Evolutionary conservation across 176 grass and related monocot species (phyloP), one percentile per base, ranked within the genome.

Genomic region (Rhipidocladum racemiflorum): DNA sequence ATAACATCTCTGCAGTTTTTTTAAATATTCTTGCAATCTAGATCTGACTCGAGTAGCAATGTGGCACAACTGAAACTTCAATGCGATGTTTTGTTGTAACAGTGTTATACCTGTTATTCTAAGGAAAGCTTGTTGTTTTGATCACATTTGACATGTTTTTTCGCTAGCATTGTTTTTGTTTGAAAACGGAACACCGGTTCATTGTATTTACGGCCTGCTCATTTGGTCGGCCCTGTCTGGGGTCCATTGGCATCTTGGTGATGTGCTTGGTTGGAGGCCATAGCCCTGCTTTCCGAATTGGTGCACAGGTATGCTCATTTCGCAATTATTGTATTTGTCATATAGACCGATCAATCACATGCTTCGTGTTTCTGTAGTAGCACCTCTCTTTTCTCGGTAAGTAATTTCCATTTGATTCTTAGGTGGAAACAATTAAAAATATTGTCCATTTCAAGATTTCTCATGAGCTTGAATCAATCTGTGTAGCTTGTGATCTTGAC

Each of bases 181-280:
- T 29, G 55, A 36, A 88, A 88, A 45, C 92, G 95, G 96, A 98
- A 92, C 13, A 95, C 96, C 54, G 96, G 96, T 39, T 98, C 90
- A 4, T 82, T 98, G 4, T 98, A 98, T 76, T 98, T 98, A 50
- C 95, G 96, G 96, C 92, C 96, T 85, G 96, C 96, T 72, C 96
- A 98, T 79, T 85, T 98, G 68, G 96, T 92, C 12, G 92, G 92
- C 8, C 96, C 96, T 24, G 89, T 86, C n/a, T 98, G 96, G 92
- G 96, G 96, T 30, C 96, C 96, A 0, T 90, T 98, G 61, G 92
- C 96, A 29, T 98, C 96, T 9, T 98, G 96, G 96, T 98, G 96
- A 57, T 98, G 92, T 64, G 96, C 96, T 85, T 98, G 96, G 96
- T 79, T 98, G 65, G 96, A 98, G 88, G 83, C 96, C 62, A 98